Conservation (phyloP, 2,329 filamentous ascomycete genomes). For the Hypoxylon sp. region DNA sequence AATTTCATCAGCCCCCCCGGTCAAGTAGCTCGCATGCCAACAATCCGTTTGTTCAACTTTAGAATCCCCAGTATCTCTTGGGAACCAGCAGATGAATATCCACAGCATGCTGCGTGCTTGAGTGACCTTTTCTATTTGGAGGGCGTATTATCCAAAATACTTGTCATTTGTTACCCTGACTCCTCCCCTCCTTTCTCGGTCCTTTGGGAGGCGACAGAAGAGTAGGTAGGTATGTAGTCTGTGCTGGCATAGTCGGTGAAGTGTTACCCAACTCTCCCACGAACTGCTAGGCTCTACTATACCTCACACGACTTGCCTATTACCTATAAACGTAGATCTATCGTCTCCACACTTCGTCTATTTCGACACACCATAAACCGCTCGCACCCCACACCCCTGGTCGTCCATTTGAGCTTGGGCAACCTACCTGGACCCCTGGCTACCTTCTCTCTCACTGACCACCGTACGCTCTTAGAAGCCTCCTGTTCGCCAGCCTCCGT, state of each 20-base stretch:
- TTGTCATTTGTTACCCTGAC: slow-evolving; percentile 47
- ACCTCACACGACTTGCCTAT: slow-evolving; percentile 52
- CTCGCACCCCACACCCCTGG: slow-evolving; percentile 49
- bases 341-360: slow-evolving; percentile 51
- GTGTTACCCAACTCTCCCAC: slow-evolving; percentile 49
- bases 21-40: slow-evolving; percentile 56
- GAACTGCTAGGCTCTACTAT: slow-evolving; percentile 50
- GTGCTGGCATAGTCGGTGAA: slow-evolving; percentile 49
- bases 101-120: slow-evolving; percentile 34
- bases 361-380: slow-evolving; percentile 49
- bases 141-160: slow-evolving; percentile 31
- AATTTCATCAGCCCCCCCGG: slow-evolving; percentile 55
- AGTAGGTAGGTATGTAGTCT: slow-evolving; percentile 32
- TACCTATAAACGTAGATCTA: slow-evolving; percentile 47
- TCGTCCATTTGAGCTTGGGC: slow-evolving; percentile 45
- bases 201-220: slow-evolving; percentile 24
- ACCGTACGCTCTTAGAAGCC: slow-evolving; percentile 45
- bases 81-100: slow-evolving; percentile 32
- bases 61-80: slow-evolving; percentile 44
- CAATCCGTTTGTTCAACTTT: slow-evolving; percentile 48
- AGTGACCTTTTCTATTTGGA: slow-evolving; percentile 26
- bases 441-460: slow-evolving; percentile 47
- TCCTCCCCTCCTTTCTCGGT: slow-evolving; percentile 44
- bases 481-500: slow-evolving; percentile 47
- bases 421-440: slow-evolving; percentile 46